Conservation (phyloP, 176 grass and related monocot species). For the Aegilops tauschii region DNA sequence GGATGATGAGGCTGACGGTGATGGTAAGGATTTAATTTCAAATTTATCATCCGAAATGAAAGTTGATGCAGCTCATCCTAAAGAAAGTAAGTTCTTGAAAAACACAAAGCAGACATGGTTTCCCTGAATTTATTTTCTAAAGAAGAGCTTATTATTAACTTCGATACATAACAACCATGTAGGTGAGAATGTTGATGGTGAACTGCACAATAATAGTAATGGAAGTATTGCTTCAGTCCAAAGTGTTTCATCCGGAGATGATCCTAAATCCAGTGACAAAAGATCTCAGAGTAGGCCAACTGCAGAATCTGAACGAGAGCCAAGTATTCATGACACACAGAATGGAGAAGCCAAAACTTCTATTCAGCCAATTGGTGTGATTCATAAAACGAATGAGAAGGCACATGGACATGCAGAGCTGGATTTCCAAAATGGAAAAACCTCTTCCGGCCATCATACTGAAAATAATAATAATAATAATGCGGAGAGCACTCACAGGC, state of each 20-base stretch:
- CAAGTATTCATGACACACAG: not conserved
- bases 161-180: slow-evolving; percentile 18
- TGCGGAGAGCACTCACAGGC: slow-evolving; percentile 14
- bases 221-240: not conserved
- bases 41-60: slow-evolving; percentile 34
- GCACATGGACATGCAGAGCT: not conserved
- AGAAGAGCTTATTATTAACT: slow-evolving; percentile 11
- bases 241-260: slow-evolving; percentile 16
- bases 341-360: slow-evolving; percentile 21
- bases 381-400: slow-evolving; percentile 16
- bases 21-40: slow-evolving; percentile 32
- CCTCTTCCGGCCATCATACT: not conserved
- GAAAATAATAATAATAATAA: slow-evolving; percentile 32
- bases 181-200: slow-evolving; percentile 18
- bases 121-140: slow-evolving; percentile 19
- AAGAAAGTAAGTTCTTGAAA: slow-evolving; percentile 35
- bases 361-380: slow-evolving; percentile 18
- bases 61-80: slow-evolving; percentile 24
- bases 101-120: not conserved
- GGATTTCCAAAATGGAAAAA: slow-evolving; percentile 27
- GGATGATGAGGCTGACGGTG: slow-evolving; percentile 26
- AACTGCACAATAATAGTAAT: slow-evolving; percentile 8
- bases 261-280: slow-evolving; percentile 9
- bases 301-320: not conserved
- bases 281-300: not conserved